Conservation (phyloP, 331 rosid species). For the Rosa hybrid region DNA sequence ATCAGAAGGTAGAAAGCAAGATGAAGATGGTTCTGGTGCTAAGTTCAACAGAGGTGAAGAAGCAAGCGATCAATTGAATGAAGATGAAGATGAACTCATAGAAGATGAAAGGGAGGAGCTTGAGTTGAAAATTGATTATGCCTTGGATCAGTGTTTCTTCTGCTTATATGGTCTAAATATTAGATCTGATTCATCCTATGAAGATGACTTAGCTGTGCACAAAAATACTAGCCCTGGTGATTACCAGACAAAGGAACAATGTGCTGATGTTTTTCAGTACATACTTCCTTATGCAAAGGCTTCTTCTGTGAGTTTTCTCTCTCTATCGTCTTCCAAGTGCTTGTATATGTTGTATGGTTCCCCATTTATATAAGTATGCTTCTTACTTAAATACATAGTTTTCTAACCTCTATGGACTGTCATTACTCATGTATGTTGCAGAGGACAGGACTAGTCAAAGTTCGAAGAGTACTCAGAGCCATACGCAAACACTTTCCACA, state of each 20-base stretch:
- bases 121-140: constrained; percentile 74
- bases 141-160: constrained; percentile 94
- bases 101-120: constrained; percentile 96
- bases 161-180: constrained; percentile 93
- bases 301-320: constrained; percentile 74
- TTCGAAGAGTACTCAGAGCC: constrained; percentile 93
- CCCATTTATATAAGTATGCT: constrained; percentile 29
- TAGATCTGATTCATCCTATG: constrained; percentile 87
- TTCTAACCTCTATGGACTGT: constrained; percentile 23
- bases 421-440: constrained; percentile 34
- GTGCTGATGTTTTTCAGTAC: constrained; percentile 95
- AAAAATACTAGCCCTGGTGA: constrained; percentile 95
- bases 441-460: constrained; percentile 92
- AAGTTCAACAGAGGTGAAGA: constrained; percentile 44
- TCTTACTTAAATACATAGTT: constrained; percentile 11
- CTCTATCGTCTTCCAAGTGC: not conserved
- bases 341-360: not conserved
- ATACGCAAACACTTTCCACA: constrained; percentile 85
- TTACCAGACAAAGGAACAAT: constrained; percentile 94
- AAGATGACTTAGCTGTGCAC: constrained; percentile 84
- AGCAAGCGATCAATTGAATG: constrained; percentile 47
- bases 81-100: constrained; percentile 54
- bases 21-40: constrained; percentile 45
- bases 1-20: constrained; percentile 47
- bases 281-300: constrained; percentile 95